phyloP scores from a whole-genome alignment of 805 yeast genomes.

The Metschnikowia sp. region DNA sequence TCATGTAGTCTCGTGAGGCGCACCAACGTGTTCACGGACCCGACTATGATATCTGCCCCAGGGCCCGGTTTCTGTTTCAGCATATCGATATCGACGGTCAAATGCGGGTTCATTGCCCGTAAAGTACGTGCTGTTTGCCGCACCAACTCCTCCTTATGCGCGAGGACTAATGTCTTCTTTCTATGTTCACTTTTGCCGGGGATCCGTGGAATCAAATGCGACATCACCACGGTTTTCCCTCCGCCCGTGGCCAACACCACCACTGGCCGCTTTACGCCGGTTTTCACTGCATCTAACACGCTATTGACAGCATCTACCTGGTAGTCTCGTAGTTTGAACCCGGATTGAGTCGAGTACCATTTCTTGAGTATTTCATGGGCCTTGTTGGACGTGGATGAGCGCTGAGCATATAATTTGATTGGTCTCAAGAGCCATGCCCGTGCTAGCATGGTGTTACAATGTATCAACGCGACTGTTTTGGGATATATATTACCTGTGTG shows the following conservation, averaged over 20 bases:
- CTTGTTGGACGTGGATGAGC: not conserved
- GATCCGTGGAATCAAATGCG: conserved; percentile 50
- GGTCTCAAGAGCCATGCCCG: not conserved
- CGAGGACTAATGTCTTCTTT: conserved; percentile 56
- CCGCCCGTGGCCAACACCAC: conserved; percentile 92
- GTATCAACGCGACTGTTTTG: too few species aligned
- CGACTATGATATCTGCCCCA: conserved; percentile 64
- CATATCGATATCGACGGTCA: conserved; percentile 67
- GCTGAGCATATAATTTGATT: not conserved
- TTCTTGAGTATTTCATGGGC: not conserved
- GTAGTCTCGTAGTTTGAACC: conserved; percentile 42
- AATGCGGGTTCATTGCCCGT: conserved; percentile 43
- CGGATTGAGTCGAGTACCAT: not conserved
- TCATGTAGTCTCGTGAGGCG: conserved; percentile 44
- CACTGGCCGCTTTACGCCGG: conserved; percentile 58
- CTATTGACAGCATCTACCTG: conserved; percentile 67
- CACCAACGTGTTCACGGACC: conserved; percentile 67
- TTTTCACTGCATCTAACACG: conserved; percentile 46
- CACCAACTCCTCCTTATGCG: conserved; percentile 78
- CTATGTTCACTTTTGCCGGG: conserved; percentile 18
- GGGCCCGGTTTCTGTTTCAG: conserved; percentile 44
- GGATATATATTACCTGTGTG: too few species aligned
- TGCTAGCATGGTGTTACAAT: too few species aligned
- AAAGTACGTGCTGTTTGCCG: conserved; percentile 61
- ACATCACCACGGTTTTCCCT: conserved; percentile 83